Conservation (phyloP, 2,329 filamentous ascomycete genomes). For the Hypoxylon sp. region DNA sequence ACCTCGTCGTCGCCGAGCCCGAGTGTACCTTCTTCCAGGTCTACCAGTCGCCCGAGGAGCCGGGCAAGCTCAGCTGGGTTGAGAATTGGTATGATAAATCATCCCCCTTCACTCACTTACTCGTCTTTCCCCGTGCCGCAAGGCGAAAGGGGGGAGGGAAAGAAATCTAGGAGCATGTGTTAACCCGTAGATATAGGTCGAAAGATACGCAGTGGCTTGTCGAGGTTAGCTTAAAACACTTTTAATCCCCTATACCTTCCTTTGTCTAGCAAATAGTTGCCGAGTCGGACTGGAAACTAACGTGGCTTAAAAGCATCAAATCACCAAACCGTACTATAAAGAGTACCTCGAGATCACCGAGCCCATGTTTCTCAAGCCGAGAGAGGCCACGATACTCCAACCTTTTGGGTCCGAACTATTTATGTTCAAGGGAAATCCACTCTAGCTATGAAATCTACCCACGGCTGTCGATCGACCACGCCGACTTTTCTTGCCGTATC, state of each 20-base stretch:
- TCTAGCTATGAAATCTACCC: conserved; percentile 8
- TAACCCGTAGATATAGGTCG: conserved; percentile 33
- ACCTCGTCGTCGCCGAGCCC: conserved; percentile 52
- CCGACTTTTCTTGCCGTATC: conserved; percentile 1
- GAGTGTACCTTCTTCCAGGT: conserved; percentile 56
- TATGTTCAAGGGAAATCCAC: conserved; percentile 34
- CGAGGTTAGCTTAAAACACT: conserved; percentile 20
- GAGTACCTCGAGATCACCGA: conserved; percentile 50
- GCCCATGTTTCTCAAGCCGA: conserved; percentile 51
- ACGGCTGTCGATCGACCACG: neutral
- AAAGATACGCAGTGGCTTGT: conserved; percentile 45
- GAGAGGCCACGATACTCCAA: conserved; percentile 45
- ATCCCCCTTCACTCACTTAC: too few species aligned
- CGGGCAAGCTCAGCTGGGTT: conserved; percentile 50
- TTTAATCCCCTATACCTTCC: neutral
- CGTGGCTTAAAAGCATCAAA: conserved; percentile 41
- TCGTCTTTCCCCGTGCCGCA: neutral
- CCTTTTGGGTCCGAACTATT: conserved; percentile 39
- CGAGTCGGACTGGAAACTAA: conserved; percentile 10
- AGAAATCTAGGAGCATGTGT: neutral
- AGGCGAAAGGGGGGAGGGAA: too few species aligned
- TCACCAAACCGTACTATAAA: conserved; percentile 53
- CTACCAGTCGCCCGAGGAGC: conserved; percentile 47
- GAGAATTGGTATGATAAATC: conserved; percentile 52
- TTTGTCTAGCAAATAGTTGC: neutral